Conservation (phyloP, 768 basidiomycete genomes). For the Russula lepida region DNA sequence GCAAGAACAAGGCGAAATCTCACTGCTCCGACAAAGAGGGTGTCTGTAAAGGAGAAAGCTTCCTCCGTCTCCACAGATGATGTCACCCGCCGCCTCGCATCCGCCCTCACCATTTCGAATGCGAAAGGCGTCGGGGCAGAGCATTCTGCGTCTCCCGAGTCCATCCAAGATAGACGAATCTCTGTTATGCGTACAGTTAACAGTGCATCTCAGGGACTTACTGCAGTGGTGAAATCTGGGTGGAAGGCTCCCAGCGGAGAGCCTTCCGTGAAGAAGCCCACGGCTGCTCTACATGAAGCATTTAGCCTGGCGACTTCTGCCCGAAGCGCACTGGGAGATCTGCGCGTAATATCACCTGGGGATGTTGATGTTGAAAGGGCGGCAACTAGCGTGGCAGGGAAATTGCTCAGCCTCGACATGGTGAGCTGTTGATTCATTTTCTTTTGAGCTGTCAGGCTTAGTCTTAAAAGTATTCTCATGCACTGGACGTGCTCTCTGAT, state of each 20-base stretch:
- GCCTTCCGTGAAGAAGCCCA: conserved; percentile 24
- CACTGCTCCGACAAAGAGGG: background rate
- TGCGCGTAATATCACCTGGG: conserved; percentile 39
- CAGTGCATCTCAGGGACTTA: conserved; percentile 48
- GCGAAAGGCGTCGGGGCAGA: conserved; percentile 7
- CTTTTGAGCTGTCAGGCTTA: background rate
- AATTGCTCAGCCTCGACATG: conserved; percentile 60
- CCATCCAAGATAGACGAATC: background rate
- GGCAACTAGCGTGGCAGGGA: conserved; percentile 57
- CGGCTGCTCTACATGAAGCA: conserved; percentile 25
- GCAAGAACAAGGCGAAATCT: background rate
- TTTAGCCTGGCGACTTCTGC: conserved; percentile 34
- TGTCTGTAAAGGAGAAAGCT: background rate
- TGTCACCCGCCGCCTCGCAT: conserved; percentile 23
- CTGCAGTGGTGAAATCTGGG: conserved; percentile 44
- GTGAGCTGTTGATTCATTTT: conserved; percentile 36
- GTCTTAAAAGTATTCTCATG: conserved; percentile 42
- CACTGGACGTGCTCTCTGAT: conserved; percentile 37
- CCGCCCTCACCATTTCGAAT: conserved; percentile 24
- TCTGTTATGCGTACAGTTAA: conserved; percentile 60
- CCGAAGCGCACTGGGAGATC: conserved; percentile 35
- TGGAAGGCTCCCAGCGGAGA: conserved; percentile 41
- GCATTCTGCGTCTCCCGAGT: background rate
- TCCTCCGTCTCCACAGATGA: conserved; percentile 17
- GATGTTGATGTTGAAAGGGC: conserved; percentile 67